These are phyloP conservation scores for Pseudomicrostroma phylloplanum DNA, from an alignment of 1,284 basidiomycete genomes.

Conservation along the genomic window DNA sequence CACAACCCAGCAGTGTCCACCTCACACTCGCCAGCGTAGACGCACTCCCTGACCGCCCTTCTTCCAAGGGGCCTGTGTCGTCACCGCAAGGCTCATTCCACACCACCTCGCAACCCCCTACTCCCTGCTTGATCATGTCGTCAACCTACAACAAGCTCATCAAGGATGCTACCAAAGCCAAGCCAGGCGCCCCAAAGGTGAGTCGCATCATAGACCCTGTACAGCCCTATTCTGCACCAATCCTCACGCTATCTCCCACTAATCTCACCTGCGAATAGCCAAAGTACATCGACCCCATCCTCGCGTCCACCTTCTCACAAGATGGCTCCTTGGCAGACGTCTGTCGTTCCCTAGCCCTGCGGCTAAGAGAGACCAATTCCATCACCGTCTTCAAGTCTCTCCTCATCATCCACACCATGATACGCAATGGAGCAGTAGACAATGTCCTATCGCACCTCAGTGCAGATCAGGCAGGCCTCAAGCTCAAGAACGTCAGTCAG, in stretches of 20 bases:
- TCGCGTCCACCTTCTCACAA: conserved; percentile 86
- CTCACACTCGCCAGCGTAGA: neutral
- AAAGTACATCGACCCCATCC: conserved; percentile 62
- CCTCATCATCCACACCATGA: conserved; percentile 89
- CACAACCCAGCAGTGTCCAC: no score
- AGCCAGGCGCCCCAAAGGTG: conserved; percentile 38
- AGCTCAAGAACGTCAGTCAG: conserved; percentile 66
- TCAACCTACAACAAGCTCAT: conserved; percentile 44
- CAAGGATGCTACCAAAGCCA: conserved; percentile 49
- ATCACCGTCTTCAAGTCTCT: conserved; percentile 84
- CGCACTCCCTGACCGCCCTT: neutral
- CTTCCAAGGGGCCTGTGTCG: neutral
- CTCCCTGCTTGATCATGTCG: neutral
- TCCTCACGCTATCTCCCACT: neutral
- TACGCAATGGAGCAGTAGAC: conserved; percentile 86
- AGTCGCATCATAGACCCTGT: neutral
- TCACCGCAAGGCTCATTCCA: neutral
- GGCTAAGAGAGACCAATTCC: conserved; percentile 68
- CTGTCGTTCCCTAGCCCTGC: conserved; percentile 72
- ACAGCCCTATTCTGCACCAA: neutral
- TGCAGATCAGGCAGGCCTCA: conserved; percentile 61
- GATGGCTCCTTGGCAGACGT: conserved; percentile 88
- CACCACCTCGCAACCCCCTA: neutral
- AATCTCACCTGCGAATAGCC: conserved; percentile 10
- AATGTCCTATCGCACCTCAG: conserved; percentile 78